Base-by-base conservation (phyloP, 164 flowering plant genomes). In the Taxillus chinensis region DNA sequence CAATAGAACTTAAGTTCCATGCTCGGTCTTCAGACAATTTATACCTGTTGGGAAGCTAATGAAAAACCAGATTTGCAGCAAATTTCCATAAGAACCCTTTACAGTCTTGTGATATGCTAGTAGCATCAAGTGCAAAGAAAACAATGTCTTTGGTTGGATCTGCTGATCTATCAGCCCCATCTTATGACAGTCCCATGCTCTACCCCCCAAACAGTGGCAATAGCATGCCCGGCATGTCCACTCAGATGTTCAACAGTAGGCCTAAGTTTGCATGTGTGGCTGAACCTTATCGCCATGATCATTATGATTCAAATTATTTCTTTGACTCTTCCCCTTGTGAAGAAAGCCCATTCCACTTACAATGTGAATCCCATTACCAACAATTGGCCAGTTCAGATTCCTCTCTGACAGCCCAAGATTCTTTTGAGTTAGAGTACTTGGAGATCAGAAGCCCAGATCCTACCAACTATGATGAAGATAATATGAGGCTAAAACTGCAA, bases 401-500 rank as follows among this genome's bases (percentile, higher is more conserved):
- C 58, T 64, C 77, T 46, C 63, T 65, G 55, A 41, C 58, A 15
- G 39, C 62, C 50, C 71, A 70, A 63, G 70, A 67, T 57, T 62
- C 73, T 3, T 8, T 73, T 43, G 76, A 63, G 3, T 66, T 74
- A 16, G 83, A 79, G 51, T 73, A 74, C 73, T 66, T 82, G 70
- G 80, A 75, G 9, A 65, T 61, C 55, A 72, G 65, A 65, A 80
- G 81, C 70, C 71, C 80, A 14, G 85, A 79, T 63, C 53, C 63
- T n/a, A 41, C 69, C 1, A 76, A 75, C n/a, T 89, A 67, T 62
- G 86, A 83, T 60, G 83, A 78, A 40, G 84, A 79, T 60, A 73
- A 68, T 62, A 62, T 87, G 76, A 84, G 78, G 52, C 58, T 79
- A 38, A 92, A 87, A 77, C 83, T 92, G 67, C 87, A 77, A 73